Conservation (phyloP, 23 red algal species). For the Gracilariopsis chorda region DNA sequence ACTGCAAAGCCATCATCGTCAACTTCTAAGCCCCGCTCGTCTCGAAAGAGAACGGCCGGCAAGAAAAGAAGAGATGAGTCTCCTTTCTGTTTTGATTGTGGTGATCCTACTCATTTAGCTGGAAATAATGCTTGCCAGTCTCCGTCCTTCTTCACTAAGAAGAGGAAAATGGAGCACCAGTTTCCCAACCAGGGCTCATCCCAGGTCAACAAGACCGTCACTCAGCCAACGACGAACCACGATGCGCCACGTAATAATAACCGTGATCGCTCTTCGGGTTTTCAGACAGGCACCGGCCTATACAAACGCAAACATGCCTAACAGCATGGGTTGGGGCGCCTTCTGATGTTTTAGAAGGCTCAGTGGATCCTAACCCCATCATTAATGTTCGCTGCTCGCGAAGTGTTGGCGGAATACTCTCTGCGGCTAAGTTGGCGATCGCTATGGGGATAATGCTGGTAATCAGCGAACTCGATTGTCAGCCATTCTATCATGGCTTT, state of each 20-base stretch:
- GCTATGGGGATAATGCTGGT: not conserved
- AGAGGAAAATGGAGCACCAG: too few species aligned
- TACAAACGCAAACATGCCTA: not conserved
- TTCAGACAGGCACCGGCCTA: not conserved
- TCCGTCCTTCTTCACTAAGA: too few species aligned
- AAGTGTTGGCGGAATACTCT: not conserved
- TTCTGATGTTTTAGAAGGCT: not conserved
- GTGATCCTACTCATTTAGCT: not conserved
- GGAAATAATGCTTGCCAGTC: too few species aligned
- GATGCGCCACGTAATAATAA: too few species aligned
- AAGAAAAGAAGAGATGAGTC: too few species aligned
- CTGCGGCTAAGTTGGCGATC: not conserved
- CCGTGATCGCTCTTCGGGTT: not conserved
- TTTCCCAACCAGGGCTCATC: too few species aligned
- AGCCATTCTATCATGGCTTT: constrained; percentile 22
- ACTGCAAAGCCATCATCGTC: too few species aligned
- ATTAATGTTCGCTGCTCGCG: not conserved
- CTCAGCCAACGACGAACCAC: too few species aligned
- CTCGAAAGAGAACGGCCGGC: too few species aligned
- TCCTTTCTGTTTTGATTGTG: too few species aligned
- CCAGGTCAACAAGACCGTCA: too few species aligned
- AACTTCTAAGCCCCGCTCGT: too few species aligned
- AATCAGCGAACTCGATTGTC: not conserved
- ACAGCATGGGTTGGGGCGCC: not conserved
- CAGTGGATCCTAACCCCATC: constrained; percentile 15